Evolutionary conservation across 176 grass and related monocot genomes (phyloP).

Genomic region (Zoysia japonica): DNA sequence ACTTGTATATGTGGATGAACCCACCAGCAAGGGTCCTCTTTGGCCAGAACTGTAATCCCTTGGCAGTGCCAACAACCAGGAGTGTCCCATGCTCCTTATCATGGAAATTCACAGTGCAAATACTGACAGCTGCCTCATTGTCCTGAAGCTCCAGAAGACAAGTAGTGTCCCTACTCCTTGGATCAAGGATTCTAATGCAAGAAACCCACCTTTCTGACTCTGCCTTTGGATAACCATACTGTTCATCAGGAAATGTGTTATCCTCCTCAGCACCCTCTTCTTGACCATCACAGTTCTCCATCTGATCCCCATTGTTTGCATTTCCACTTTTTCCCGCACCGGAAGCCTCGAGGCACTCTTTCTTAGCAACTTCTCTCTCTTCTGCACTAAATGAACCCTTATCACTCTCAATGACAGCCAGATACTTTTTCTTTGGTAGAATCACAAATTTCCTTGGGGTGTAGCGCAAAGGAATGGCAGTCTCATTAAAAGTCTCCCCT

Average conservation of each 20-base stretch:
- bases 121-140: conserved; percentile 86
- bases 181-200: conserved; percentile 98
- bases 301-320: conserved; percentile 57
- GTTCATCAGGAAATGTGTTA: conserved; percentile 87
- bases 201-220: conserved; percentile 92
- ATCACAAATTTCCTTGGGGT: conserved; percentile 96
- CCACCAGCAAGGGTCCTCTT: conserved; percentile 73
- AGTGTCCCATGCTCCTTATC: conserved; percentile 96
- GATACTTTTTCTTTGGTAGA: conserved; percentile 77
- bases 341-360: conserved; percentile 79
- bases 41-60: conserved; percentile 89
- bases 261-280: conserved; percentile 56
- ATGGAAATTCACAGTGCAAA: conserved; percentile 96
- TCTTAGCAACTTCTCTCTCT: conserved; percentile 86
- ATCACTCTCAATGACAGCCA: conserved; percentile 94
- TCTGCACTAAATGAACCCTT: conserved; percentile 87
- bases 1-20: conserved; percentile 98
- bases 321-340: conserved; percentile 75
- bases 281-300: conserved; percentile 86
- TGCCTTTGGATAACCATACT: conserved; percentile 93
- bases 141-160: conserved; percentile 94
- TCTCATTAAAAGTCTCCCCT: conserved; percentile 97
- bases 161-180: conserved; percentile 75
- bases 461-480: conserved; percentile 81
- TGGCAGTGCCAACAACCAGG: conserved; percentile 87